Evolutionary conservation across 2,329 filamentous ascomycete species (phyloP), one percentile per base, ranked within the genome.

Genomic region (Fusarium cyanostomum): DNA sequence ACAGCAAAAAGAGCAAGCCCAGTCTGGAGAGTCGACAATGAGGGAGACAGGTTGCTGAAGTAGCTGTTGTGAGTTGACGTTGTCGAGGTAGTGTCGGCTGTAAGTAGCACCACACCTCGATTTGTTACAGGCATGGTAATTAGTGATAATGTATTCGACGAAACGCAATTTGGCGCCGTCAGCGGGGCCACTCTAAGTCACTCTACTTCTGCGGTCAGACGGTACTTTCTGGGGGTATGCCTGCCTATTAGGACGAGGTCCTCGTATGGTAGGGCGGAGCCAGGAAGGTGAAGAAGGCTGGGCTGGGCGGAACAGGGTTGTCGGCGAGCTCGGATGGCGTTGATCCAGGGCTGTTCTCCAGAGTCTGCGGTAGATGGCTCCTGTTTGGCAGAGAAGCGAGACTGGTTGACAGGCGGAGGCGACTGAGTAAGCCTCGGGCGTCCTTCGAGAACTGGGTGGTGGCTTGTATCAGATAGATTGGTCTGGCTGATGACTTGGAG

Each of bases 201-300:
- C 69, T 72, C 66, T 74, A 73, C 72, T 71, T 68, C 68, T 73
- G 73, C 68, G 63, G 72, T 74, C 72, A 74, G 72, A 74, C 69
- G 66, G 70, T 61, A 69, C 67, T 71, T 56, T 64, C 68, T 72
- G 68, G 66, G 61, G 62, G 68, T 53, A 66, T 71, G 67, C 62
- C 71, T 73, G 71, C 63, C 64, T 64, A 68, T 66, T 60, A 66
- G 52, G 58, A 65, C 66, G 52, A 70, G 66, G 57, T 67, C 62
- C 68, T 71, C 65, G 66, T 71, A 64, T 69, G 62, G 68, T 66
- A 72, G 67, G 68, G 64, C 71, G 65, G 62, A 65, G 68, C 60
- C 70, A 61, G 61, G 58, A 62, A 41, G 44, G 62, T 62, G 46
- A 56, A 69, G 59, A 64, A 66, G 62, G 64, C 68, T 66, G 68